Base-by-base conservation (phyloP, 352 stramenopile species). In the Thraustotheca clavata region DNA sequence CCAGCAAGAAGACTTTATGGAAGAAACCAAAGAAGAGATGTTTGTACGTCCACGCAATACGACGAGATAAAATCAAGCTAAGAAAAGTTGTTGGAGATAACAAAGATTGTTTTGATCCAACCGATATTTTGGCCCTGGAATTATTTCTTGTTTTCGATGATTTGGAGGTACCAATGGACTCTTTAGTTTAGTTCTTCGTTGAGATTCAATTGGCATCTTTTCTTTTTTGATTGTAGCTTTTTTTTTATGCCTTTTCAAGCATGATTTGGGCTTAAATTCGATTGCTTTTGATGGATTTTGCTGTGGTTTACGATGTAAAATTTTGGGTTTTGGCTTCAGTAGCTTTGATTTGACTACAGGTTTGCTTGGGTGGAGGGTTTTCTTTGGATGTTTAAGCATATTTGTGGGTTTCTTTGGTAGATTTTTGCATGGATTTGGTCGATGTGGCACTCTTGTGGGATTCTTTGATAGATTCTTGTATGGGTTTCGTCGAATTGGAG, bases 1-100 rank as follows among this genome's bases (percentile, higher is more conserved):
- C 43, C 77, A 88, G 59, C 87, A 96, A 71, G 87, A 96, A 69
- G 87, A 96, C 70, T 90, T 92, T 71, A 91, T 94, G 80, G 83
- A 91, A 62, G 86, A 95, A 66, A 87, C 83, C 38, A 93, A 95
- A 73, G 80, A 92, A 39, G 83, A 93, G 65, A 79, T 83, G 16
- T 88, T 93, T 70, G 41, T 80, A 33, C 79, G 81, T 48, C 69
- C 79, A 31, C 83, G 83, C 48, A 78, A 76, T 31, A 73, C 76
- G 40, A 87, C 78, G 47, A 76, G 82, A 59, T 91, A 88, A 66
- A 60, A 16, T 34, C 49, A 61, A 2, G 35, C 36, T 20, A 61
- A 29, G 35, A 61, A 61, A 33, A 61, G 24, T 61, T 61, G 52
- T 20, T 61, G 52, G 20, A 61, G 34, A 22, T 39, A 41, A 14